Percentiles rank a stretch among this genome's conserved stretches.
phyloP scores from a whole-genome alignment of 441 rosid genomes.

The Viola pubescens region DNA sequence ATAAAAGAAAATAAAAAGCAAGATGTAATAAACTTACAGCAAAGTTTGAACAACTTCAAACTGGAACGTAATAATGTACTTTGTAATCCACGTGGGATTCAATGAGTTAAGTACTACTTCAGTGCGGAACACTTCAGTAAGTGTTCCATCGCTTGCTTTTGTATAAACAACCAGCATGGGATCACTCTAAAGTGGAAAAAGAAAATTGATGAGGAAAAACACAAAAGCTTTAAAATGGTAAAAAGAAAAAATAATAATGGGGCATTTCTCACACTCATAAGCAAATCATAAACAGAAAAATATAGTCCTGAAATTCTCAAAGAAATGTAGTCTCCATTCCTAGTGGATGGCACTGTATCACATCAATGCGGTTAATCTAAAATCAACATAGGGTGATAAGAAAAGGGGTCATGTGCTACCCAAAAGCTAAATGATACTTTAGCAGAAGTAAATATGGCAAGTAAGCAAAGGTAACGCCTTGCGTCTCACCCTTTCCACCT shows the following conservation, averaged over 20 bases:
- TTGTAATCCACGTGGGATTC: slow-evolving; percentile 71
- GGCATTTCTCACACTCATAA: neutral
- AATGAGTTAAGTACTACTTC: slow-evolving; percentile 83
- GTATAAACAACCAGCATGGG: slow-evolving; percentile 74
- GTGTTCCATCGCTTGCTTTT: slow-evolving; percentile 60
- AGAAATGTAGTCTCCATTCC: neutral
- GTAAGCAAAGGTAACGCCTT: too few species aligned
- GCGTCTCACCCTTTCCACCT: too few species aligned
- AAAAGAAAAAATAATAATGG: neutral
- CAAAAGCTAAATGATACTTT: too few species aligned
- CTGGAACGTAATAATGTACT: slow-evolving; percentile 41
- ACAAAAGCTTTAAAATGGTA: neutral
- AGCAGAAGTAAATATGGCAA: too few species aligned
- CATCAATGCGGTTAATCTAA: neutral
- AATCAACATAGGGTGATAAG: too few species aligned
- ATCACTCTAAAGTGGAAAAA: slow-evolving; percentile 62
- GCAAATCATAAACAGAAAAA: too few species aligned
- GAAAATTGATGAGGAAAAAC: slow-evolving; percentile 13
- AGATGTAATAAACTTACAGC: slow-evolving; percentile 44
- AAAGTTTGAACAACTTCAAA: slow-evolving; percentile 76
- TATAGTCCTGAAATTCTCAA: too few species aligned
- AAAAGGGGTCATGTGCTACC: too few species aligned
- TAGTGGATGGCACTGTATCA: neutral
- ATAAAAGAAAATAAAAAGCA: neutral
- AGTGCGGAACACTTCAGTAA: slow-evolving; percentile 56